Evolutionary conservation across 1,284 basidiomycete species (phyloP), one percentile per base, ranked within the genome.

Genomic region (Afroboletus lepidellus): DNA sequence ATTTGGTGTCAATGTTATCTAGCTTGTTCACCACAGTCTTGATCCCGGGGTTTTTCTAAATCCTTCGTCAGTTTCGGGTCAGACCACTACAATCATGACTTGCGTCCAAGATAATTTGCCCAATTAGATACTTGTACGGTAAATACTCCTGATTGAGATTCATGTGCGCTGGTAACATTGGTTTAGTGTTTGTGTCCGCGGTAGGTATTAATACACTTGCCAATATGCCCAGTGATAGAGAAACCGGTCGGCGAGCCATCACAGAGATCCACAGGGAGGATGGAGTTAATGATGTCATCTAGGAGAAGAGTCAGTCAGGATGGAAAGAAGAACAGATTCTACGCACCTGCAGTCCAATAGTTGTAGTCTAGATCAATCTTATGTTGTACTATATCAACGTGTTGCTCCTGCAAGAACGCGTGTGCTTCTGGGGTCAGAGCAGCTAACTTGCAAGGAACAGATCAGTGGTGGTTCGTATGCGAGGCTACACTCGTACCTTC

Each of bases 1-100:
- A 99, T 65, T 90, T 78, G 21, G 80, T 85, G 64, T 94, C 86
- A 57, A 98, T 98, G 20, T 73, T 82, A 63, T 97, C 85, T 20
- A 98, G 74, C 70, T 99, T 99, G 77, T 99, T 98, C 41, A 99
- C 94, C 2, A 99, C 94, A 0, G 96, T 99, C 57, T 80, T 80
- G 41, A 97, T 78, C 8, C 73, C 72, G 16, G 78, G 77, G 60
- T 91, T 91, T 88, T 97, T 97, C 94, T 96, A 60, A 20, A 27
- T 33, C 1, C n/a, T 24, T 16, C 37, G 36, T 60, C n/a, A 60
- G 57, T 46, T 37, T 36, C 18, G 32, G 7, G 18, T 29, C 33
- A 20, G 15, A 36, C 6, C 6, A 15, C 12, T 52, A 39, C 13
- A 7, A 41, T 24, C 8, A 11, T 13, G 39, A 74, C 90, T 63